Evolutionary conservation across 139 green algal species (phyloP), one percentile per base, ranked within the genome.

Genomic region (Haematococcus sp.): DNA sequence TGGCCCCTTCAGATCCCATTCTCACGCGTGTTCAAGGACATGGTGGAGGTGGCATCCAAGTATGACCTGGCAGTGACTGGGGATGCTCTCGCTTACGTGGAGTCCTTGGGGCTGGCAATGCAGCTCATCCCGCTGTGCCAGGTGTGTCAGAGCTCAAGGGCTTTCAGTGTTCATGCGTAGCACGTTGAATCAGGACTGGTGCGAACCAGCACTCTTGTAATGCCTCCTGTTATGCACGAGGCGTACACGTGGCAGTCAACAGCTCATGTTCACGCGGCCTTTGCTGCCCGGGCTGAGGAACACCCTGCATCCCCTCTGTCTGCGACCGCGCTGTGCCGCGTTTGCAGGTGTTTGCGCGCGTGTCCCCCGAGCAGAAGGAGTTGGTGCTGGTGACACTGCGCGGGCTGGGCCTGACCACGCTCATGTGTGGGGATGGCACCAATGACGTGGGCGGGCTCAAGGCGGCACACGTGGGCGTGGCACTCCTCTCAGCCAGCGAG

Each of bases 371-470:
- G 61, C 95, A 99, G 77, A 99, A 99, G 87, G 95, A 98, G 84
- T 73, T 92, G n/a, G 89, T 99, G 23, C 70, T 98, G n/a, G 87
- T 84, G n/a, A 87, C 97, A 63, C 82, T 94, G 20, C 69, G 79
- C 3, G 71, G 55, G 16, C 70, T 71, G 20, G 96, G 94, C 40
- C 81, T 80, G 70, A 83, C 79, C 0, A 94, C 91, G 33, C 89
- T 99, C 11, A 99, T 99, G 95, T 97, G 92, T 72, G 95, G 95
- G 17, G 95, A 99, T 68, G 95, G 95, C 55, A 99, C 95, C 67
- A 99, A 99, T 79, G 95, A 99, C 68, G 95, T 99, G 25, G 95
- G 95, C 3, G 96, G 90, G 1, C 89, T 99, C 33, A 98, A 98
- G 71, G 88, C 84, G 13, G 89, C 88, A n/a, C 86, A 95, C 71